Percentiles rank a stretch among this genome's conserved stretches.
These are phyloP conservation scores for Evernia prunastri DNA, from an alignment of 495 filamentous ascomycete species.

Conservation along the genomic window DNA sequence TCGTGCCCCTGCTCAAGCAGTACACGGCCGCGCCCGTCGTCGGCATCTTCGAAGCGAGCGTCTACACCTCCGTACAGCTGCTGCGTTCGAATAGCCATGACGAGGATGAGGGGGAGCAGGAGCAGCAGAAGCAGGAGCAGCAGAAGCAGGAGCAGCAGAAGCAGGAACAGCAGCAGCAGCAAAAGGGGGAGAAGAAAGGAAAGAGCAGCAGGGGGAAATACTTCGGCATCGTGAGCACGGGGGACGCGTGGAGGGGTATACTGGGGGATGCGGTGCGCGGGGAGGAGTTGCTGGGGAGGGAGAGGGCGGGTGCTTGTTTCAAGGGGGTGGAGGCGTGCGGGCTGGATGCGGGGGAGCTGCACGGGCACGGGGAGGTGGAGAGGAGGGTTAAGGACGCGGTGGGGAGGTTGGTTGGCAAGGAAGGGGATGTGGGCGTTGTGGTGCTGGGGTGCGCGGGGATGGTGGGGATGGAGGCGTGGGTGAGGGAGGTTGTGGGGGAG, in stretches of 20 bases:
- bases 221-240: constrained; percentile 92
- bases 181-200: no score
- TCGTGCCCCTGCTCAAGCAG: constrained; percentile 52
- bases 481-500: constrained; percentile 57
- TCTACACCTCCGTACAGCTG: background rate
- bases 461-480: constrained; percentile 78
- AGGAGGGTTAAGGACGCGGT: constrained; percentile 63
- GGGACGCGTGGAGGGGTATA: constrained; percentile 70
- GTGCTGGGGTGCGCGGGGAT: constrained; percentile 78
- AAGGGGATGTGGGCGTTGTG: constrained; percentile 43
- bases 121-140: no score
- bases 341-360: constrained; percentile 72
- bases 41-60: constrained; percentile 28
- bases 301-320: constrained; percentile 38
- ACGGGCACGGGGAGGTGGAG: constrained; percentile 52
- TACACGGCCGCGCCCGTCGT: constrained; percentile 51
- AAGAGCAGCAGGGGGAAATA: no score
- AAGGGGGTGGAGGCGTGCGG: constrained; percentile 81
- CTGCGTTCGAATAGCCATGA: no score
- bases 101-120: no score
- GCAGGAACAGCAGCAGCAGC: no score
- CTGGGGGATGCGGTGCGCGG: constrained; percentile 54
- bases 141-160: no score
- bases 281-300: constrained; percentile 45
- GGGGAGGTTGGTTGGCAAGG: constrained; percentile 53